Evolutionary conservation across 768 basidiomycete species (phyloP).

Genomic region (Lactarius evosmus): DNA sequence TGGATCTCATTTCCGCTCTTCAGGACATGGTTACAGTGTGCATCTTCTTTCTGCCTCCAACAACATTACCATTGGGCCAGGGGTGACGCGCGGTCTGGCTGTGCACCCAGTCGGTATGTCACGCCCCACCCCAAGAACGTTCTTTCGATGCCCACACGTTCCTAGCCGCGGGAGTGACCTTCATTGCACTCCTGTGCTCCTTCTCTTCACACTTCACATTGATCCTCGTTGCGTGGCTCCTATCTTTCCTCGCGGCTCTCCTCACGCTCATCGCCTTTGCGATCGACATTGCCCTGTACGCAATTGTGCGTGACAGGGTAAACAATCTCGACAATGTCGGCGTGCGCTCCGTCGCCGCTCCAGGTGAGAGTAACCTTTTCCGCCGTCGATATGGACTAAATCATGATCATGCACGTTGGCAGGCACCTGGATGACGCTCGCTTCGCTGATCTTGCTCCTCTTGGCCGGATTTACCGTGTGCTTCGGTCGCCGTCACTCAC

Average conservation of each 20-base stretch:
- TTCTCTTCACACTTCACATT: constrained; percentile 54
- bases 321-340: constrained; percentile 44
- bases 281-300: constrained; percentile 73
- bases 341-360: constrained; percentile 53
- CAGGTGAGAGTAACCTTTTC: constrained; percentile 46
- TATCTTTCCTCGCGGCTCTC: constrained; percentile 64
- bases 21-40: constrained; percentile 58
- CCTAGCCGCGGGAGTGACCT: constrained; percentile 50
- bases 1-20: not conserved
- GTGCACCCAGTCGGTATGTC: constrained; percentile 67
- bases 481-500: constrained; percentile 24
- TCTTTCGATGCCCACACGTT: constrained; percentile 4
- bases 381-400: not conserved
- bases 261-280: constrained; percentile 71
- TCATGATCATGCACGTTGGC: not conserved
- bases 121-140: not conserved
- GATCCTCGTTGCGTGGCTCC: constrained; percentile 43
- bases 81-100: constrained; percentile 73
- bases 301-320: constrained; percentile 56
- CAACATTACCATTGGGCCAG: constrained; percentile 44
- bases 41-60: constrained; percentile 38
- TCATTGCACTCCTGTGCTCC: constrained; percentile 61
- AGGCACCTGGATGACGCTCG: constrained; percentile 27
- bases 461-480: constrained; percentile 16
- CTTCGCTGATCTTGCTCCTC: constrained; percentile 22